Evolutionary conservation across 1,284 basidiomycete genomes (phyloP).

Genomic region (Flammula alnicola): DNA sequence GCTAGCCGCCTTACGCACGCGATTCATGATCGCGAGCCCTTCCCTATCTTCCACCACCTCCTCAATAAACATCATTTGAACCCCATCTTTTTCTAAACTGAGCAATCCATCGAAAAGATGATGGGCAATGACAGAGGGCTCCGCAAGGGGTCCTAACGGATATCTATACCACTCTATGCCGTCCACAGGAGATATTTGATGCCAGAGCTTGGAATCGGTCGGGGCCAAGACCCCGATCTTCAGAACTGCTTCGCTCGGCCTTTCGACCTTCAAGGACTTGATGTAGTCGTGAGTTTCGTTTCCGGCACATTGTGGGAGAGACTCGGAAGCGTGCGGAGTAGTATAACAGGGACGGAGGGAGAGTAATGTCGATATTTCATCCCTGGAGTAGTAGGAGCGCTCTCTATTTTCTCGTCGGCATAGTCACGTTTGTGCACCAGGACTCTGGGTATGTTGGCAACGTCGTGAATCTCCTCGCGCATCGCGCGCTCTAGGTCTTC

Average conservation of each 20-base stretch:
- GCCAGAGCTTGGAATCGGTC: slow-evolving; percentile 63
- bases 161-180: slow-evolving; percentile 58
- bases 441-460: slow-evolving; percentile 51
- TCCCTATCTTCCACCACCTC: slow-evolving; percentile 83
- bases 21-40: slow-evolving; percentile 96
- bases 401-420: slow-evolving; percentile 64
- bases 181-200: slow-evolving; percentile 25
- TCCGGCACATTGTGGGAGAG: slow-evolving; percentile 39
- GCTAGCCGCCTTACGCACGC: slow-evolving; percentile 93
- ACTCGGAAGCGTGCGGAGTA: slow-evolving; percentile 58
- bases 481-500: slow-evolving; percentile 82
- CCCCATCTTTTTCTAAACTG: slow-evolving; percentile 75
- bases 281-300: slow-evolving; percentile 40
- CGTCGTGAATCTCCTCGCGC: slow-evolving; percentile 41
- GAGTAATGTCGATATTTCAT: slow-evolving; percentile 99
- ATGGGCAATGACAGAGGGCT: slow-evolving; percentile 76
- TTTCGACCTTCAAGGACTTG: slow-evolving; percentile 38
- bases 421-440: slow-evolving; percentile 81
- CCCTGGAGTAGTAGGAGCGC: slow-evolving; percentile 93
- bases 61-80: slow-evolving; percentile 89
- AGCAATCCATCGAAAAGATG: slow-evolving; percentile 90
- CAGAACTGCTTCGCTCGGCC: slow-evolving; percentile 16
- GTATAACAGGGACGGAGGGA: slow-evolving; percentile 81
- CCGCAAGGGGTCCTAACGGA: slow-evolving; percentile 63
- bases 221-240: slow-evolving; percentile 76